Percentiles rank a stretch among this genome's conserved stretches.
These are phyloP conservation scores for Haematococcus lacustris DNA, from an alignment of 139 green algal species.

Conservation along the genomic window DNA sequence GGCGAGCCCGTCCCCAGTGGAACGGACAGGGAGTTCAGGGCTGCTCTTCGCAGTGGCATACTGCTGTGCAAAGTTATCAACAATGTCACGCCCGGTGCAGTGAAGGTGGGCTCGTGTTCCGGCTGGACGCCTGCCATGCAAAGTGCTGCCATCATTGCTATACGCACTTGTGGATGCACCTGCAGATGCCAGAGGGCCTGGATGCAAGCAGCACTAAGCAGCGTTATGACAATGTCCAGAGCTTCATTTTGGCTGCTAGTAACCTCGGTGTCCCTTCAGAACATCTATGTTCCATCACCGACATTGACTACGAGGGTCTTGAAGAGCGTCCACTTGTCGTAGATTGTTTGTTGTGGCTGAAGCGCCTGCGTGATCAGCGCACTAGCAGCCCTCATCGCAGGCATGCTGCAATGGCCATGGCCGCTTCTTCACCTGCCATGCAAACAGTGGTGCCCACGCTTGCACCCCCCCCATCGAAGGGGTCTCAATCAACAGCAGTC, in stretches of 20 bases:
- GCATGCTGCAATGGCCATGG: background rate
- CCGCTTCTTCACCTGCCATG: background rate
- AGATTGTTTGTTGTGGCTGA: slow-evolving; percentile 53
- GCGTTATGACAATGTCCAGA: slow-evolving; percentile 12
- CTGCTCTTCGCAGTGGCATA: background rate
- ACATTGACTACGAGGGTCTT: slow-evolving; percentile 38
- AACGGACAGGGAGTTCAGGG: slow-evolving; percentile 1
- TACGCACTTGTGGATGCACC: too few relatives aligned
- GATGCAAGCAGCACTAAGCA: slow-evolving; percentile 4
- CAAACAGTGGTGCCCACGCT: background rate
- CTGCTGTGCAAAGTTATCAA: slow-evolving; percentile 5
- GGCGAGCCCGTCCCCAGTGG: background rate
- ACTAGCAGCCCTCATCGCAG: background rate
- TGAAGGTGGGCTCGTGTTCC: slow-evolving; percentile 1
- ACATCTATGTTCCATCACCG: slow-evolving; percentile 38
- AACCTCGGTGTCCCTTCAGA: slow-evolving; percentile 28
- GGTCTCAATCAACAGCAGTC: slow-evolving; percentile 17
- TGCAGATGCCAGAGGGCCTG: too few relatives aligned
- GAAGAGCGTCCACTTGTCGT: slow-evolving; percentile 45
- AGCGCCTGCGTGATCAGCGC: slow-evolving; percentile 23
- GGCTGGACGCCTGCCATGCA: too few relatives aligned
- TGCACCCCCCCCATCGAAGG: background rate
- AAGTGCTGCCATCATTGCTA: too few relatives aligned
- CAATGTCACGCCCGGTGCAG: background rate
- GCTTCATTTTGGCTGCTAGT: slow-evolving; percentile 38